Conservation (phyloP, 768 basidiomycete genomes). For the Termitomyces sp. region DNA sequence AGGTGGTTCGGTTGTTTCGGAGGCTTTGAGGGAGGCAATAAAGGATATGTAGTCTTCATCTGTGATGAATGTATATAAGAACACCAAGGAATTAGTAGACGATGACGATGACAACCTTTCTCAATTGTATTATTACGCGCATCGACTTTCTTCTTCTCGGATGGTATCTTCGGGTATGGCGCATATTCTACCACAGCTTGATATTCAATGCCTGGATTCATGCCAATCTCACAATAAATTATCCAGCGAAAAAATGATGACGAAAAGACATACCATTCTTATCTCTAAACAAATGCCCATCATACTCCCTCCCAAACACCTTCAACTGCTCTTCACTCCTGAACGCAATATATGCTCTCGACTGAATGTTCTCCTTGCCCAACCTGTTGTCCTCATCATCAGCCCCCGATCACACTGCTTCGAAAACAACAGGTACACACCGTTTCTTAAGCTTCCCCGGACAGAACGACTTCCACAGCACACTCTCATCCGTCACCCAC, state of each 20-base stretch:
- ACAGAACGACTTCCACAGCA: conserved; percentile 63
- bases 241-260: not conserved
- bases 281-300: conserved; percentile 90
- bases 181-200: conserved; percentile 92
- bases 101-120: conserved; percentile 50
- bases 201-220: conserved; percentile 71
- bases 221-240: not conserved
- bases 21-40: conserved; percentile 63
- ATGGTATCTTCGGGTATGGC: conserved; percentile 83
- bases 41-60: conserved; percentile 87
- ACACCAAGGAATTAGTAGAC: not conserved
- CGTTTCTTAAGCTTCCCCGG: conserved; percentile 69
- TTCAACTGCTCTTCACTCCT: conserved; percentile 69
- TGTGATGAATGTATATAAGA: conserved; percentile 25
- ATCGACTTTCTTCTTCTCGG: conserved; percentile 74
- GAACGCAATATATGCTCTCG: conserved; percentile 92
- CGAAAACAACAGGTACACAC: conserved; percentile 31
- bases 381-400: conserved; percentile 36
- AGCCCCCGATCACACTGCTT: not conserved
- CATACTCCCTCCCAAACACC: conserved; percentile 77
- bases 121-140: conserved; percentile 85
- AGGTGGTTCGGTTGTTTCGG: conserved; percentile 48
- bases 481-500: conserved; percentile 80
- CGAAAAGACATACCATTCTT: conserved; percentile 79
- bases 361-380: conserved; percentile 81